Percentiles rank a stretch among this genome's conserved stretches.
phyloP scores from a whole-genome alignment of 495 filamentous ascomycete genomes.

The Entonaema liquescens region DNA sequence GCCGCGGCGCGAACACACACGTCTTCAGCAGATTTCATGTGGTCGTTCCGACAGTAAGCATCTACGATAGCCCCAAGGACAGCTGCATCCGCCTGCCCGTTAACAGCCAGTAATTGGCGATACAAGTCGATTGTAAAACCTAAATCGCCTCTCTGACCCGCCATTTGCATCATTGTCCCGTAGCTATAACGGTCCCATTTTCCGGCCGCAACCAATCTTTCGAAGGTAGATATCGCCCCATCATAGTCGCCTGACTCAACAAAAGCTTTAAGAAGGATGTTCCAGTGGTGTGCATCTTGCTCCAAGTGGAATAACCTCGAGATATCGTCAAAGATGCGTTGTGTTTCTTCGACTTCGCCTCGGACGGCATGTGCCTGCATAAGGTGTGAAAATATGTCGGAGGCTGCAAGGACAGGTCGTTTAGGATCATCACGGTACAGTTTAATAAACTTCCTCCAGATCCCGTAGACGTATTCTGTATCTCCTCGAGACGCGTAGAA shows the following conservation, averaged over 20 bases:
- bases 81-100: slow-evolving; percentile 37
- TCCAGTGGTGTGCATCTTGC: slow-evolving; percentile 70
- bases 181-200: slow-evolving; percentile 69
- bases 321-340: slow-evolving; percentile 67
- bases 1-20: slow-evolving; percentile 57
- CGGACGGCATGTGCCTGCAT: slow-evolving; percentile 72
- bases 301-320: slow-evolving; percentile 59
- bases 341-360: slow-evolving; percentile 66
- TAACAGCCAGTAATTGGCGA: slow-evolving; percentile 56
- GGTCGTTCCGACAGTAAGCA: slow-evolving; percentile 72
- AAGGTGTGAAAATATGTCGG: slow-evolving; percentile 56
- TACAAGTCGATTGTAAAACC: slow-evolving; percentile 71
- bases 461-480: slow-evolving; percentile 55
- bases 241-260: slow-evolving; percentile 69
- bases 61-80: slow-evolving; percentile 73
- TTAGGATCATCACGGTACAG: slow-evolving; percentile 48
- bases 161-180: slow-evolving; percentile 74
- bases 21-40: slow-evolving; percentile 66
- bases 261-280: slow-evolving; percentile 79
- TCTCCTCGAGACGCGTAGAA: slow-evolving; percentile 66
- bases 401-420: slow-evolving; percentile 26
- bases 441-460: slow-evolving; percentile 63
- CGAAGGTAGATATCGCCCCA: slow-evolving; percentile 67
- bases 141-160: slow-evolving; percentile 77
- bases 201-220: slow-evolving; percentile 59